These are phyloP conservation scores for Picocystis sp. DNA, from an alignment of 163 green algal species.

Conservation along the genomic window DNA sequence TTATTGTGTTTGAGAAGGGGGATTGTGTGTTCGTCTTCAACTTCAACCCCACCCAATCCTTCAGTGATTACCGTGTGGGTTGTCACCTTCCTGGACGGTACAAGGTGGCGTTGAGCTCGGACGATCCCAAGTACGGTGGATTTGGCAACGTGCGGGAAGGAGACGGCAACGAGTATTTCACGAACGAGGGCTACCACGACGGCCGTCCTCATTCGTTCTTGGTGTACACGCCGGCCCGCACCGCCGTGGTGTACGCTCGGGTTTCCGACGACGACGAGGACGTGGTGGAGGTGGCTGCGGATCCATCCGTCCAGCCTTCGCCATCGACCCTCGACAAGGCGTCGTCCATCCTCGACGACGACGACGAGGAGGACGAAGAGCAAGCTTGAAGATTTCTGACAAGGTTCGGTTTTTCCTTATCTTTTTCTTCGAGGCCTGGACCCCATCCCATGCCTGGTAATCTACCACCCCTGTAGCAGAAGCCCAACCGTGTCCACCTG, in stretches of 20 bases:
- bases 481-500: no score
- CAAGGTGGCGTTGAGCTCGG: slow-evolving; percentile 62
- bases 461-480: no score
- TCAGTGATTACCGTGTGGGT: slow-evolving; percentile 37
- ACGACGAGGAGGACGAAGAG: no score
- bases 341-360: no score
- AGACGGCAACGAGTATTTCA: slow-evolving; percentile 28
- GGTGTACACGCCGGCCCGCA: background rate
- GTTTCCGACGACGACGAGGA: no score
- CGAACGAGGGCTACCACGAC: slow-evolving; percentile 43
- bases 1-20: slow-evolving; percentile 82
- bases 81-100: background rate
- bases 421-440: no score
- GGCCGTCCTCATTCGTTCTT: slow-evolving; percentile 62
- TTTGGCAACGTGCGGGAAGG: slow-evolving; percentile 74
- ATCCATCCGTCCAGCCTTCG: no score
- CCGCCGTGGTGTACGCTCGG: background rate
- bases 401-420: no score
- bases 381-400: no score
- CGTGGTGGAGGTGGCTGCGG: no score
- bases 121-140: slow-evolving; percentile 85
- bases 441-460: no score
- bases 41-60: slow-evolving; percentile 51
- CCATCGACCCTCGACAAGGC: no score
- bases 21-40: slow-evolving; percentile 93